Conservation (phyloP, 139 green algal genomes). For the Volvox africanus region DNA sequence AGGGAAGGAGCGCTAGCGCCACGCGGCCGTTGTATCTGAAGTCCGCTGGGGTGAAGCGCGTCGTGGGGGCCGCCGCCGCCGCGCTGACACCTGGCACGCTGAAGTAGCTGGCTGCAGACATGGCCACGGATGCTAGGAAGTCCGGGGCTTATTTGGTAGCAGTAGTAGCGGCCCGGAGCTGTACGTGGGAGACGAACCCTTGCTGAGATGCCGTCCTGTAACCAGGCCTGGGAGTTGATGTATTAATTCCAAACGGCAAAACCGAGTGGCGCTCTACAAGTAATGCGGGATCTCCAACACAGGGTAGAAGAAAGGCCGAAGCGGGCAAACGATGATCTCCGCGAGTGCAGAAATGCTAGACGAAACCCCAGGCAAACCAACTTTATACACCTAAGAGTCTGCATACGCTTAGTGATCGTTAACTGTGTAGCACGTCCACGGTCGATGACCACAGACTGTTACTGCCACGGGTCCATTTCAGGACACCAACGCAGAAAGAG, state of each 20-base stretch:
- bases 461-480: not conserved
- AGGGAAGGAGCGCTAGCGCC: constrained; percentile 81
- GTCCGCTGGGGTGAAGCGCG: constrained; percentile 63
- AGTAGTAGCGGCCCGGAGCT: too few relatives aligned
- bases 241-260: too few relatives aligned
- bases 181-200: too few relatives aligned
- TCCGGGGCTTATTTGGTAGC: too few relatives aligned
- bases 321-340: constrained; percentile 10
- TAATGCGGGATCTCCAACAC: not conserved
- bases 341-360: not conserved
- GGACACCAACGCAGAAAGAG: too few relatives aligned
- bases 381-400: too few relatives aligned
- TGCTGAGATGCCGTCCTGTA: too few relatives aligned
- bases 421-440: not conserved
- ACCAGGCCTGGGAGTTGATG: too few relatives aligned
- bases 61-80: not conserved
- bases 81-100: not conserved
- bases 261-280: too few relatives aligned
- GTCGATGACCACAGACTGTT: constrained; percentile 15
- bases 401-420: not conserved
- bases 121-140: not conserved
- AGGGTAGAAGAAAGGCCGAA: not conserved
- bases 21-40: constrained; percentile 88
- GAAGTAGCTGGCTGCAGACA: constrained; percentile 2
- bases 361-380: not conserved